Conservation (phyloP, 371 early-diverging fungal species). For the Mucor piriformis region DNA sequence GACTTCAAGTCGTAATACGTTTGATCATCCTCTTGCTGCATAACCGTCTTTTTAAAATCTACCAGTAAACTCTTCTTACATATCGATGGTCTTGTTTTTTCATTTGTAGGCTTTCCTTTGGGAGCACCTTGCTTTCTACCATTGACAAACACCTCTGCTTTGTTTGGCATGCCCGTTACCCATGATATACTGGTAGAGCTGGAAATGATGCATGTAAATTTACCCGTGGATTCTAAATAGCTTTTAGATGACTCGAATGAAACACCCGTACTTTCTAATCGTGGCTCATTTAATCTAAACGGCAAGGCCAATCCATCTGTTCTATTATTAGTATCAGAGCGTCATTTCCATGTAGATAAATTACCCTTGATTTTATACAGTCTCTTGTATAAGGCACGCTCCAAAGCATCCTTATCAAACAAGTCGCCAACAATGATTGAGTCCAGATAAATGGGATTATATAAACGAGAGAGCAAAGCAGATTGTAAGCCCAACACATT, state of each 20-base stretch:
- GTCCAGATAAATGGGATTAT: constrained; percentile 71
- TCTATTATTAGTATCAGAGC: background rate
- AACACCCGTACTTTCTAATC: constrained; percentile 29
- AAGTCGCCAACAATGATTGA: constrained; percentile 70
- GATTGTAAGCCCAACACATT: constrained; percentile 79
- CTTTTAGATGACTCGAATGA: constrained; percentile 57
- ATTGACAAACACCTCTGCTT: constrained; percentile 60
- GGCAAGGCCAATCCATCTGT: constrained; percentile 1
- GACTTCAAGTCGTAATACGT: constrained; percentile 45
- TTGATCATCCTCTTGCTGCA: background rate
- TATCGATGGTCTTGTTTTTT: constrained; percentile 48
- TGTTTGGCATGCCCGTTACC: constrained; percentile 42
- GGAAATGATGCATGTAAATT: constrained; percentile 1
- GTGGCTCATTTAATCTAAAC: constrained; percentile 34
- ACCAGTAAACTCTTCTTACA: constrained; percentile 49
- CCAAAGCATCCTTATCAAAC: constrained; percentile 59
- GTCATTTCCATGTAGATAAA: too few relatives aligned
- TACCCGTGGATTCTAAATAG: constrained; percentile 18
- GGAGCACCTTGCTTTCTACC: constrained; percentile 60
- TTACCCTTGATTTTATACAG: constrained; percentile 31
- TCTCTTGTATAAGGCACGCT: constrained; percentile 69
- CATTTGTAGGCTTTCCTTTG: constrained; percentile 49
- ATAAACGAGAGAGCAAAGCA: constrained; percentile 57
- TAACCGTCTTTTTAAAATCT: constrained; percentile 12
- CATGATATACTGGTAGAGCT: constrained; percentile 53